Percentiles rank a stretch among this genome's conserved stretches.
Conservation (phyloP, 768 basidiomycete species). For the Termitomyces sp. region DNA sequence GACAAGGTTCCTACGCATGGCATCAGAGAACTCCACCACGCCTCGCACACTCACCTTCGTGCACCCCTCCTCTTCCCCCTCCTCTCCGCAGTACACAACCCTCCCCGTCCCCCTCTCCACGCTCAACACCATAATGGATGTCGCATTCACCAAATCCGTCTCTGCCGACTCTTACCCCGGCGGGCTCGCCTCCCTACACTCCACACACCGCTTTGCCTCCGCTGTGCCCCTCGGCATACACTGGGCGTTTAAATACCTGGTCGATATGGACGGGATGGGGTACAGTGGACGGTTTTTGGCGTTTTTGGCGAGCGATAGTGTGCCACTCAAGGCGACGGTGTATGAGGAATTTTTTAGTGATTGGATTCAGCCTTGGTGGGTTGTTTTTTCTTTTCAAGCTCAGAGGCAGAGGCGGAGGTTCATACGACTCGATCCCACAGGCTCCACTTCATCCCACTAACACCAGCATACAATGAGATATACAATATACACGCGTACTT, state of each 20-base stretch:
- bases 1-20: conserved; percentile 77
- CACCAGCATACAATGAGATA: conserved; percentile 82
- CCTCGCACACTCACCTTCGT: conserved; percentile 72
- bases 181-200: conserved; percentile 65
- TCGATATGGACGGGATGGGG: conserved; percentile 94
- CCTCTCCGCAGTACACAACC: conserved; percentile 70
- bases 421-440: too few species aligned
- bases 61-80: too few species aligned
- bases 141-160: conserved; percentile 79
- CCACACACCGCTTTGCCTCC: conserved; percentile 67
- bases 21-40: conserved; percentile 50
- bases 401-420: too few species aligned
- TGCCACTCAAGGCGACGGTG: conserved; percentile 86
- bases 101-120: conserved; percentile 54
- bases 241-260: conserved; percentile 91
- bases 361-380: conserved; percentile 86
- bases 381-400: too few species aligned
- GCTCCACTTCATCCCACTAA: conserved; percentile 95
- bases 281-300: conserved; percentile 90
- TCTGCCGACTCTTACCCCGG: conserved; percentile 73
- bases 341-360: conserved; percentile 90
- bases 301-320: conserved; percentile 84
- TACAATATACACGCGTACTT: conserved; percentile 95
- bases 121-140: conserved; percentile 83
- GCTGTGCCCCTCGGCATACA: conserved; percentile 80